Evolutionary conservation across 1,139 yeast species (phyloP), one percentile per base, ranked within the genome.

Genomic region (Arxiozyma telluris): DNA sequence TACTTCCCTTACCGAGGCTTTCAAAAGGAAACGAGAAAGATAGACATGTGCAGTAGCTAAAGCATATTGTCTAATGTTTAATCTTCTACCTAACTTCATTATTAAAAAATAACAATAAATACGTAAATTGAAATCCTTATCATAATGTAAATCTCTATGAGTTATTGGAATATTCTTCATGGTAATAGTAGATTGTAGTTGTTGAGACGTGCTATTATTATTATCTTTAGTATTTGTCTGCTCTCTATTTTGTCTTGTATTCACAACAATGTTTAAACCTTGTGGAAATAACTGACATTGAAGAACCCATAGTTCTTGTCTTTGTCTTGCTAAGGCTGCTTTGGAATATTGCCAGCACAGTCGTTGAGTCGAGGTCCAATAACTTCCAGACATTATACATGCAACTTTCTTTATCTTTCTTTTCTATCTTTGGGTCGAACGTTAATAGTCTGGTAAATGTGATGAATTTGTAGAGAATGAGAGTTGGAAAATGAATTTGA

Each of bases 1-100:
- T 56, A 91, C 79, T 66, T 93, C 98, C 59, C 84, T 81, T 41
- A 89, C 71, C 34, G 90, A 82, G 0, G 84, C 94, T 52, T 79
- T 76, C 1, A 89, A 78, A 49, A 90, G 73, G 64, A 91, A 89
- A 50, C 98, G 71, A 11, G 86, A 76, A 21, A 89, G 69, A 62
- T 89, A 93, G 3, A 89, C 81, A 64, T 91, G 96, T 0, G 97
- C 96, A 0, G 96, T 87, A 1, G 96, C 88, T 42, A 91, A 68
- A 0, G 94, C 94, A 44, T 90, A 77, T 66, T 91, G 97, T 49
- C 98, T 73, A 41, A 88, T 75, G 55, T 81, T 83, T 52, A 93
- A 72, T 53, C 94, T 76, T 59, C 95, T 74, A 0, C 97, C 97
- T 18, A 93, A 73, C 63, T 84, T 81, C 62, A 84, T 82, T 46